Conservation (phyloP, 2,329 filamentous ascomycete species). For the Dactylella cylindrospora region DNA sequence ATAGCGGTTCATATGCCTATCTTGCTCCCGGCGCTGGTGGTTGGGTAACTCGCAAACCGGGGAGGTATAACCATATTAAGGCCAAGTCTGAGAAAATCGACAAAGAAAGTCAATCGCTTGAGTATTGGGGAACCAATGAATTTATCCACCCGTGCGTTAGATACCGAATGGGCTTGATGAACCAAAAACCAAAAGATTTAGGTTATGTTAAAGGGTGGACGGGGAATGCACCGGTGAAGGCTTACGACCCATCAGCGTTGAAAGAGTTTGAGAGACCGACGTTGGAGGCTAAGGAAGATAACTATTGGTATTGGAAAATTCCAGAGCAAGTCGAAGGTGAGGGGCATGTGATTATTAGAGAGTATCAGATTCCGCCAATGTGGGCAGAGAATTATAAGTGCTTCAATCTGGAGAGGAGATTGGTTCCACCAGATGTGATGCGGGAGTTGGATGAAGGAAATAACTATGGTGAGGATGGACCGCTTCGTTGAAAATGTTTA, state of each 20-base stretch:
- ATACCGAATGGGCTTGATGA: slow-evolving; percentile 12
- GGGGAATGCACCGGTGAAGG: slow-evolving; percentile 4
- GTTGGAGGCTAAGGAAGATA: slow-evolving; percentile 6
- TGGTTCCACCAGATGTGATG: slow-evolving; percentile 10
- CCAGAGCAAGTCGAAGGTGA: slow-evolving; percentile 9
- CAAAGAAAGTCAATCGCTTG: background rate
- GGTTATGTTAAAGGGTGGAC: slow-evolving; percentile 4
- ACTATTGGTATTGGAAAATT: slow-evolving; percentile 16
- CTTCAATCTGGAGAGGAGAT: slow-evolving; percentile 8
- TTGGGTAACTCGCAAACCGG: slow-evolving; percentile 15
- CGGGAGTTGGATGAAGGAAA: slow-evolving; percentile 20
- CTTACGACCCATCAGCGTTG: slow-evolving; percentile 12
- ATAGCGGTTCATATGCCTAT: slow-evolving; percentile 14
- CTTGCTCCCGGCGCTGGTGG: slow-evolving; percentile 3
- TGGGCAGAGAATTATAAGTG: slow-evolving; percentile 9
- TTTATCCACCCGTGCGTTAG: slow-evolving; percentile 18
- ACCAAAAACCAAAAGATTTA: slow-evolving; percentile 11
- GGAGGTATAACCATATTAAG: slow-evolving; percentile 18
- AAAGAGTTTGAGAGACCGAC: slow-evolving; percentile 1
- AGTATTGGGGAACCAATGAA: slow-evolving; percentile 24
- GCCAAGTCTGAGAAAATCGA: slow-evolving; percentile 5
- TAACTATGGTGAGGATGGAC: slow-evolving; percentile 15
- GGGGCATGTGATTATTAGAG: slow-evolving; percentile 14
- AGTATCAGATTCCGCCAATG: slow-evolving; percentile 17
- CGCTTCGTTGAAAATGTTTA: no score